Evolutionary conservation across 768 basidiomycete genomes (phyloP), one percentile per base, ranked within the genome.

Genomic region (Suillus tomentosus): DNA sequence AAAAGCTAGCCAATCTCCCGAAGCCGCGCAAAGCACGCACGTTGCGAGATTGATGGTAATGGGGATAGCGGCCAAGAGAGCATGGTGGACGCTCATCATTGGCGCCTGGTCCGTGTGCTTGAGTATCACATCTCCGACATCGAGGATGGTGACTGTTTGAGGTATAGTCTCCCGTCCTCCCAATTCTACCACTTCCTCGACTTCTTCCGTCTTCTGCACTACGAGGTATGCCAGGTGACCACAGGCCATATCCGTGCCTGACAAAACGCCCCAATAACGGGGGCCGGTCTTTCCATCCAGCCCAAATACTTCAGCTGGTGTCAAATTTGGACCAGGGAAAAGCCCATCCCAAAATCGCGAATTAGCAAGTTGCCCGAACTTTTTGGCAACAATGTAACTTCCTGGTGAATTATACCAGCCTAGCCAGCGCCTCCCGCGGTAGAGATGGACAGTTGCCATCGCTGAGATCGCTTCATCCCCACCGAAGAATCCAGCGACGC

Each of bases 321-420:
- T 61, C 34, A 60, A 40, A 53, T 60, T 68, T 65, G 61, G 40
- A n/a, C 71, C 69, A 0, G 72, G 71, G 37, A 69, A 67, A 3
- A 77, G 59, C 1, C 70, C 72, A 47, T 70, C 62, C 72, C 73
- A 77, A 48, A 70, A 61, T n/a, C 67, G 67, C 1, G 70, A 63
- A 15, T 67, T 68, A 1, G 72, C 69, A 58, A 78, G 71, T 11
- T 68, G 67, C 2, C 73, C 73, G 59, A 77, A 77, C 10, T 70
- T 68, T 53, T 69, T 73, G 22, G 77, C 78, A 43, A 78, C 67
- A 5, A 61, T 59, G 42, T 73, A 75, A 11, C 65, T 71, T 37
- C 77, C 78, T 0, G 76, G 77, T n/a, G 71, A 76, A 60, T 79
- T 79, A 36, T 78, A 78, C 74, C 74, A 78, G 19, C 77, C 78